Conservation (phyloP, 2,329 filamentous ascomycete species). For the Cercospora sp. region DNA sequence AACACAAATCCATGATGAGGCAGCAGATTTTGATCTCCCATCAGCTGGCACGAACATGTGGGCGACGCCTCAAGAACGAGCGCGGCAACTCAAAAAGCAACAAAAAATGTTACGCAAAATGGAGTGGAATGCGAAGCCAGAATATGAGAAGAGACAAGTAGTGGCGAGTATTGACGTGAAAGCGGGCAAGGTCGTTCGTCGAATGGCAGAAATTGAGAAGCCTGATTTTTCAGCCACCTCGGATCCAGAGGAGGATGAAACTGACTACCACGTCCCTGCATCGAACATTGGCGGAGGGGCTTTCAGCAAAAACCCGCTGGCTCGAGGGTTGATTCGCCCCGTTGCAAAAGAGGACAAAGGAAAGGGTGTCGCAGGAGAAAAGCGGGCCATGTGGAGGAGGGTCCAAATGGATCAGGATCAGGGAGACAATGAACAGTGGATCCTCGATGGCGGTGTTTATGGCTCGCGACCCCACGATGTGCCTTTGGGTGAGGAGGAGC, state of each 20-base stretch:
- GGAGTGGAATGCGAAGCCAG: constrained; percentile 80
- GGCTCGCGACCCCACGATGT: constrained; percentile 35
- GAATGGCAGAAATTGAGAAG: constrained; percentile 62
- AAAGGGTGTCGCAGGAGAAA: constrained; percentile 48
- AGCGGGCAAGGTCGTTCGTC: constrained; percentile 72
- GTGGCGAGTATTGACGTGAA: constrained; percentile 83
- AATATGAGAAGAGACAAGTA: constrained; percentile 84
- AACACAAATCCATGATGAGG: constrained; percentile 85
- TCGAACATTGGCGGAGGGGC: constrained; percentile 50
- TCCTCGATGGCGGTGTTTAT: constrained; percentile 54
- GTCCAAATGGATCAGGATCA: constrained; percentile 55
- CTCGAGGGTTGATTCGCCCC: constrained; percentile 66
- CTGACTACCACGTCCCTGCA: constrained; percentile 33
- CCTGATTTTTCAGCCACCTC: constrained; percentile 55
- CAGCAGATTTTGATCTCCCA: constrained; percentile 69
- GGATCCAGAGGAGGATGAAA: constrained; percentile 42
- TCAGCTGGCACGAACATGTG: constrained; percentile 68
- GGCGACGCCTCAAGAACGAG: constrained; percentile 80
- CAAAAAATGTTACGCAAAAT: constrained; percentile 81
- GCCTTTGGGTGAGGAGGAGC: constrained; percentile 16
- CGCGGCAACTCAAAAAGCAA: constrained; percentile 79
- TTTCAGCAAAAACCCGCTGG: constrained; percentile 68
- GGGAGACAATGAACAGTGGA: constrained; percentile 54
- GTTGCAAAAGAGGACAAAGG: constrained; percentile 55
- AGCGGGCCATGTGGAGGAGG: constrained; percentile 47